Evolutionary conservation across 345 rosid genomes (phyloP), one percentile per base, ranked within the genome.

Genomic region (Eucalyptus curtisii): DNA sequence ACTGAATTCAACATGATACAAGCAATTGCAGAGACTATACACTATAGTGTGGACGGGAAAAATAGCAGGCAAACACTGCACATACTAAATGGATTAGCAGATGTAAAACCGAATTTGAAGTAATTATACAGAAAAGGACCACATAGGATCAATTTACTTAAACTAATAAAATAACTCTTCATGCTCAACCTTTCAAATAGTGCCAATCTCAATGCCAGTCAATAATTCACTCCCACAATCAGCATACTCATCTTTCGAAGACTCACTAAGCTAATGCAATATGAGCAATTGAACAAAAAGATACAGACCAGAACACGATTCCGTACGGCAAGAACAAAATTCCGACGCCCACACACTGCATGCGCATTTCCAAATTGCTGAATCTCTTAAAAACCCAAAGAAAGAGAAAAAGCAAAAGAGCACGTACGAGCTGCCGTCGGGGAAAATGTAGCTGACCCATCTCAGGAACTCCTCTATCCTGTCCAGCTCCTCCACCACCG

Each of bases 371-470:
- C 85, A 86, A 90, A 66, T 44, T 44, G 50, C 64, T 82, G 71
- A 17, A 50, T 33, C 9, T 33, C 40, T 33, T 33, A 66, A 57
- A 86, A n/a, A 49, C 52, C 47, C 30, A 64, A 49, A 89, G 45
- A 66, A 59, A 89, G 42, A 37, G 37, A 45, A 87, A 87, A 11
- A 85, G 42, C 66, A 52, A 87, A 50, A 45, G 71, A 85, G 85
- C n/a, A 88, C 94, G 86, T 95, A 96, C 99, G 97, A 87, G 96
- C 99, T 97, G 14, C 96, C 97, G 88, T 97, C 97, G 13, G 92
- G 91, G 91, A 97, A 97, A 93, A 97, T 94, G 94, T 93, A 97
- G 99, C 99, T 97, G 91, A 93, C 97, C 99, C 99, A 96, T 42
- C 89, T 92, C 86, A 97, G 94, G 84, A 96, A 95, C 95, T 96